Conservation (phyloP, 2,329 filamentous ascomycete species). For the Lachnellula suecica region DNA sequence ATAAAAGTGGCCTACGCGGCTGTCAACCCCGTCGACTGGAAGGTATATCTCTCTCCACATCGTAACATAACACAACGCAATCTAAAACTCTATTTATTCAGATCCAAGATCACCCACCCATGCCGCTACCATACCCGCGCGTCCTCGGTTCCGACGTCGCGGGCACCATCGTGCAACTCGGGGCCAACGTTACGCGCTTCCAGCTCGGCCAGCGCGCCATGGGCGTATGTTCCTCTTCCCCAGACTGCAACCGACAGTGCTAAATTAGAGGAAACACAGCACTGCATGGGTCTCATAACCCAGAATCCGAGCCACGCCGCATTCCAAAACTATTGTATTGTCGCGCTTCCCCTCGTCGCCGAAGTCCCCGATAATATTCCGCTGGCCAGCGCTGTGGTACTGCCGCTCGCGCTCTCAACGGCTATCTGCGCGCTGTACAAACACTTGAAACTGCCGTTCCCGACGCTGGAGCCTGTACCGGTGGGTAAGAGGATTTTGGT, state of each 20-base stretch:
- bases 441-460: slow-evolving; percentile 14
- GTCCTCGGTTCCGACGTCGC: slow-evolving; percentile 30
- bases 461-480: slow-evolving; percentile 9
- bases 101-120: slow-evolving; percentile 18
- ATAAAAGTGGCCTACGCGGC: slow-evolving; percentile 37
- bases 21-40: slow-evolving; percentile 39
- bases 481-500: slow-evolving; percentile 22
- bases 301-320: slow-evolving; percentile 25
- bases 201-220: slow-evolving; percentile 33
- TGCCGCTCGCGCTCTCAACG: slow-evolving; percentile 35
- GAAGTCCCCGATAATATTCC: slow-evolving; percentile 33
- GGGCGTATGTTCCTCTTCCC: too few species aligned
- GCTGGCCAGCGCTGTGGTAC: slow-evolving; percentile 33
- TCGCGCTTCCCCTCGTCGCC: slow-evolving; percentile 23
- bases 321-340: slow-evolving; percentile 34
- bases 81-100: slow-evolving; percentile 5
- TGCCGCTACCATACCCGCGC: slow-evolving; percentile 15
- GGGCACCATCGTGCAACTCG: slow-evolving; percentile 36
- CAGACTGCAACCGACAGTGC: too few species aligned
- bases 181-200: slow-evolving; percentile 43
- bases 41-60: slow-evolving; percentile 32
- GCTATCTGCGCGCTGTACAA: slow-evolving; percentile 34
- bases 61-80: not conserved
- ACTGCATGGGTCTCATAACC: slow-evolving; percentile 25
- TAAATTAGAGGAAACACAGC: too few species aligned